A percentile compares a stretch with the other conserved stretches of the same genome.
Conservation (phyloP, 495 filamentous ascomycete species). For the Gamarada debralockiae region DNA sequence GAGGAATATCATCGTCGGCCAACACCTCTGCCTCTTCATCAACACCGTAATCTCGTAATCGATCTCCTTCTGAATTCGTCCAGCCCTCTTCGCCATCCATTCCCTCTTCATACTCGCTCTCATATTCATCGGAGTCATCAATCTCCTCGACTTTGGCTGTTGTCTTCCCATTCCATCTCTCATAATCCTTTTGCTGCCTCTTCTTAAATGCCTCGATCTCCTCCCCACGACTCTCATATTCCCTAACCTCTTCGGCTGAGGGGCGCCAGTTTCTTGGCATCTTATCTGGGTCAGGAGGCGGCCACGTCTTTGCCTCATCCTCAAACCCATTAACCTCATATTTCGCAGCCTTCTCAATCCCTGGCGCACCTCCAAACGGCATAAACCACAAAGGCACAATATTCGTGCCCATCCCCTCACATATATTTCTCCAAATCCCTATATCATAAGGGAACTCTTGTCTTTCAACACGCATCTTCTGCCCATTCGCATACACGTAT, state of each 20-base stretch:
- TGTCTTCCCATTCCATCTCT: conserved; percentile 36
- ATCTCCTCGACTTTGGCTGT: conserved; percentile 37
- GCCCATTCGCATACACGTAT: conserved; percentile 57
- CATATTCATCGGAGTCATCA: conserved; percentile 32
- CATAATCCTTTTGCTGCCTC: conserved; percentile 52
- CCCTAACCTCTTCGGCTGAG: conserved; percentile 8
- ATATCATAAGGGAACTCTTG: conserved; percentile 93
- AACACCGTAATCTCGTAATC: conserved; percentile 77
- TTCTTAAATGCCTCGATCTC: conserved; percentile 52
- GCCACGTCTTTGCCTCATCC: conserved; percentile 65
- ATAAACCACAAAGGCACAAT: conserved; percentile 42
- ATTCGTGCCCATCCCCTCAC: conserved; percentile 66
- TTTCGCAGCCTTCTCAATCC: conserved; percentile 20
- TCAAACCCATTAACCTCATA: conserved; percentile 90
- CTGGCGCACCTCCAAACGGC: conserved; percentile 38
- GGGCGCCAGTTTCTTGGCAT: conserved; percentile 37
- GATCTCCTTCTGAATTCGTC: conserved; percentile 82
- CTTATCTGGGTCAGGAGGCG: conserved; percentile 86
- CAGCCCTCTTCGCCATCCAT: conserved; percentile 57
- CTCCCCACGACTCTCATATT: conserved; percentile 33
- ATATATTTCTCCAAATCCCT: conserved; percentile 77
- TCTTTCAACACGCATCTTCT: conserved; percentile 43
- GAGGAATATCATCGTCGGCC: conserved; percentile 58
- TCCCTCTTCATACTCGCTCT: conserved; percentile 28
- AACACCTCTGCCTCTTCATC: conserved; percentile 31